phyloP scores from a whole-genome alignment of 2,329 filamentous ascomycete genomes.

The Grosmannia clavigera region DNA sequence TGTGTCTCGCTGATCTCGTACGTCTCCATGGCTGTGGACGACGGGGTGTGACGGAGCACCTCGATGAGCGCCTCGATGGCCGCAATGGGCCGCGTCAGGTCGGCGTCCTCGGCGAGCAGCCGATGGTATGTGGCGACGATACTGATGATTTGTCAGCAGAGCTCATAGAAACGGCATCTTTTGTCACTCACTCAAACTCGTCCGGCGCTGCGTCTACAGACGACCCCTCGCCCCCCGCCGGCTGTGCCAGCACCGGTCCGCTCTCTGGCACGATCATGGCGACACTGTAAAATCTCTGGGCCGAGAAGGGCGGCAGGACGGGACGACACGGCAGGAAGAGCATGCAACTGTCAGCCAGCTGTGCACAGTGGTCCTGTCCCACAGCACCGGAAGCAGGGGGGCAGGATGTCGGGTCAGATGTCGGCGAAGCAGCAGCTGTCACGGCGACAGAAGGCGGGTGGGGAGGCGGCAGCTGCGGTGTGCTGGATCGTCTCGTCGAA shows the following conservation, averaged over 20 bases:
- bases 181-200: slow-evolving; percentile 1
- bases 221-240: background rate
- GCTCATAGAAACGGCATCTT: too few species aligned
- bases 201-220: background rate
- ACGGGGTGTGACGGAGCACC: slow-evolving; percentile 65
- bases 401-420: too few species aligned
- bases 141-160: slow-evolving; percentile 18
- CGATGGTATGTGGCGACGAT: slow-evolving; percentile 44
- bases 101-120: slow-evolving; percentile 53
- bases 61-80: slow-evolving; percentile 53
- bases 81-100: slow-evolving; percentile 90
- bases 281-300: background rate
- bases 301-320: slow-evolving; percentile 6
- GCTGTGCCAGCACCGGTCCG: background rate
- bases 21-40: slow-evolving; percentile 86
- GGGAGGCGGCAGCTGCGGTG: too few species aligned
- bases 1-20: slow-evolving; percentile 72
- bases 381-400: too few species aligned
- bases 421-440: too few species aligned
- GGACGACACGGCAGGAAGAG: background rate
- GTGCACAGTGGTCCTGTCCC: too few species aligned
- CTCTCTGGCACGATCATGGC: background rate
- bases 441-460: too few species aligned
- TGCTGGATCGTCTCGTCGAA: too few species aligned
- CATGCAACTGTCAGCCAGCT: slow-evolving; percentile 1